Evolutionary conservation across 2,329 filamentous ascomycete species (phyloP), one percentile per base, ranked within the genome.

Genomic region (Arachnomyces sp.): DNA sequence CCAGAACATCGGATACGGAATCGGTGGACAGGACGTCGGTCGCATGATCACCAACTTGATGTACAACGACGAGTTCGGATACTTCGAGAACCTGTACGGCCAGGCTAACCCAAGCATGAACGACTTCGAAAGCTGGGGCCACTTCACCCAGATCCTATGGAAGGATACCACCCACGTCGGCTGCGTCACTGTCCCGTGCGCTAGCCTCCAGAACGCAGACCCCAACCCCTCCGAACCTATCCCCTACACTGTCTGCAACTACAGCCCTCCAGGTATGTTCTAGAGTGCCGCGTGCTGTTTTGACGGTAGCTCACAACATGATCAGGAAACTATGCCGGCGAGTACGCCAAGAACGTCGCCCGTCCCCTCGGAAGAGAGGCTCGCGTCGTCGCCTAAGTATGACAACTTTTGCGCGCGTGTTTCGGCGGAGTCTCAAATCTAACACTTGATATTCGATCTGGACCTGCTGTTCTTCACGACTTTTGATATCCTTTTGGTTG

Each of bases 241-340:
- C n/a, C 79, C 76, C 66, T 87, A 78, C 71, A 89, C 84, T 20
- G 86, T 93, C 55, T 94, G 87, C 81, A 90, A 94, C 75, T 94
- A 94, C 70, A 69, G 67, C 50, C 73, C 79, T 46, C 67, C 78
- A 47, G 87, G 85, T 84, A 77, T 63, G 77, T 63, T 18, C 39
- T 14, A 34, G 18, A 31, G 8, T 34, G 31, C 12, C 18, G 13
- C 11, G n/a, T 11, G 18, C 33, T 16, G 16, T n/a, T 36, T 20
- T 32, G 9, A 3, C 17, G 2, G 7, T 31, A 8, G 12, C 34
- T 39, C 28, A 37, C 12, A 3, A 9, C 42, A 30, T 36, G 16
- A 20, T 13, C 48, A 72, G 74, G 76, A 37, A 81, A 82, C 64
- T 67, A 71, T 39, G 64, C 51, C 11, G 69, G 67, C 44, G 59